Evolutionary conservation across 2,329 filamentous ascomycete species (phyloP), one percentile per base, ranked within the genome.

Genomic region (Clarireedia sp.): DNA sequence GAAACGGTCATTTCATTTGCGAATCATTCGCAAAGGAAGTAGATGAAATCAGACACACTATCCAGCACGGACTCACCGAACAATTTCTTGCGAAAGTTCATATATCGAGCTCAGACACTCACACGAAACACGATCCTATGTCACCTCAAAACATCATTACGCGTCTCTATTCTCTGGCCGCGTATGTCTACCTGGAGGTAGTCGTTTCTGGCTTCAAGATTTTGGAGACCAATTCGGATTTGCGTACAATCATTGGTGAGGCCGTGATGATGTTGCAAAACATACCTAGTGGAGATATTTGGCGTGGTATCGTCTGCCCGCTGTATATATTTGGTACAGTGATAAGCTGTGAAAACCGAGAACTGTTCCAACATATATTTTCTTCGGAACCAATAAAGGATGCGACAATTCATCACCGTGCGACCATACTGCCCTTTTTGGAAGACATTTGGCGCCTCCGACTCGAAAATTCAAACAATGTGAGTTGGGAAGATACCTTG

Each of bases 111-210:
- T n/a, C 47, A 40, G 37, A 52, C 23, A 10, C 51, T 10, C n/a
- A 49, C 16, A 21, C 23, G 23, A 43, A 43, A 16, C 21, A 14
- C 23, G 24, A 46, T 26, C 19, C 21, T 9, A 14, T 55, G 10
- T 36, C 45, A 6, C 26, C 29, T 16, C 37, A 50, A 37, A 6
- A 9, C 10, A n/a, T 60, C 7, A 57, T 67, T 23, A 67, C 66
- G 17, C 55, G 52, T 3, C 19, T 66, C 1, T 68, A 64, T 48
- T 57, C 60, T 37, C 54, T 55, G 26, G 58, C 59, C 46, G 62
- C 64, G 46, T 57, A 45, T 7, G 54, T 68, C 19, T 67, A 66
- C 26, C 56, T 67, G 7, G 61, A 67, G 48, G 48, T 67, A 17
- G 58, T 68, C 7, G 43, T 60, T 10, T 46, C 62, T 36, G 65